phyloP scores from a whole-genome alignment of 495 filamentous ascomycete genomes.

The Lepidopterella palustris region DNA sequence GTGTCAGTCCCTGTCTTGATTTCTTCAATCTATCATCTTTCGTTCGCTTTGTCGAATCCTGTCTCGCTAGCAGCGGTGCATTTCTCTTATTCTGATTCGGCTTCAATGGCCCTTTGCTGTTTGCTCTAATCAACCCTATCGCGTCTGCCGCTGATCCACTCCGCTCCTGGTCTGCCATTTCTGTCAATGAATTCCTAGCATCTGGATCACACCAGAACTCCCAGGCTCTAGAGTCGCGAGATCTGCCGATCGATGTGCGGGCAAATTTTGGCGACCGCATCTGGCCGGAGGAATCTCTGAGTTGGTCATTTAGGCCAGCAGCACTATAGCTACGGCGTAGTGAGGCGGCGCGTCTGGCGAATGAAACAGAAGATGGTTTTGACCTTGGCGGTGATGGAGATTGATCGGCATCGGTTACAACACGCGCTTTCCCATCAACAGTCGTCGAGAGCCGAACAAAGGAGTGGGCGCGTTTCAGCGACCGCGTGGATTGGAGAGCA shows the following conservation, averaged over 20 bases:
- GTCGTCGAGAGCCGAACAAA: slow-evolving; percentile 63
- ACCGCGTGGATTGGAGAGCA: neutral
- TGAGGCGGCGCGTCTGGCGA: slow-evolving; percentile 22
- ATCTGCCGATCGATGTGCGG: slow-evolving; percentile 53
- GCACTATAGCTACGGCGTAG: slow-evolving; percentile 60
- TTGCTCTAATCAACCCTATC: slow-evolving; percentile 62
- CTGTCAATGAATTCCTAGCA: slow-evolving; percentile 54
- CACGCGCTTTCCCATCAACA: slow-evolving; percentile 74
- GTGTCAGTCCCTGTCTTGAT: slow-evolving; percentile 40
- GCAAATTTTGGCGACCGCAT: slow-evolving; percentile 19
- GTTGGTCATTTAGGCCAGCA: slow-evolving; percentile 38
- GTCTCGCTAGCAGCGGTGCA: slow-evolving; percentile 30
- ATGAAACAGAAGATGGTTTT: slow-evolving; percentile 12
- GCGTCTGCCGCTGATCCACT: slow-evolving; percentile 64
- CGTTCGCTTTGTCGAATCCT: slow-evolving; percentile 12
- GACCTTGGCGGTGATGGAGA: slow-evolving; percentile 64
- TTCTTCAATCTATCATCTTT: slow-evolving; percentile 21
- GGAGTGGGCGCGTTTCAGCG: slow-evolving; percentile 41
- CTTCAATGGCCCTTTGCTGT: slow-evolving; percentile 46
- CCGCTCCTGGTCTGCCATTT: slow-evolving; percentile 64
- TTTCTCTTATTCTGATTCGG: slow-evolving; percentile 54
- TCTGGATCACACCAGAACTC: slow-evolving; percentile 36
- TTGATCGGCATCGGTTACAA: slow-evolving; percentile 57
- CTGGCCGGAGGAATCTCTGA: slow-evolving; percentile 11
- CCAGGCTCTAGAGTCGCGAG: slow-evolving; percentile 77